phyloP scores from a whole-genome alignment of 2,329 filamentous ascomycete genomes.

The Trichoderma sp. region DNA sequence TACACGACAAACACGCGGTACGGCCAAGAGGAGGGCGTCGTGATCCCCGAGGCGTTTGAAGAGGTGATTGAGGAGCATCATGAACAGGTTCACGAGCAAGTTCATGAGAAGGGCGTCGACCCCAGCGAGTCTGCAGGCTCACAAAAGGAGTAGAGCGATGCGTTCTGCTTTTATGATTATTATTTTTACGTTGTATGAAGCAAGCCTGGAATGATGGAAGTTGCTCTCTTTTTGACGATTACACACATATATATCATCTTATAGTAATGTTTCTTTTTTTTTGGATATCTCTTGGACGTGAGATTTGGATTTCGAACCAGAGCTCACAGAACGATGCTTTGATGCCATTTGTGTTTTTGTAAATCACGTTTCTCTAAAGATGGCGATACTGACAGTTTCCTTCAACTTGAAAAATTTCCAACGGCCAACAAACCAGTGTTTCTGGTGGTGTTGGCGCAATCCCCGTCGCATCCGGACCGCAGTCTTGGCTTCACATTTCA shows the following conservation, averaged over 20 bases:
- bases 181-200: slow-evolving; percentile 8
- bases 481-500: background rate
- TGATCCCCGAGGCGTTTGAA: slow-evolving; percentile 27
- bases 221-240: background rate
- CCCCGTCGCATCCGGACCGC: slow-evolving; percentile 6
- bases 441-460: background rate
- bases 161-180: background rate
- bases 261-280: slow-evolving; percentile 1
- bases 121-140: slow-evolving; percentile 12
- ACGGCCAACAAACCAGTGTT: background rate
- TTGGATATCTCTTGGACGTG: background rate
- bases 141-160: slow-evolving; percentile 6
- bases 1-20: slow-evolving; percentile 24
- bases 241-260: slow-evolving; percentile 1
- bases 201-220: background rate
- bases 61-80: slow-evolving; percentile 2
- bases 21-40: slow-evolving; percentile 24
- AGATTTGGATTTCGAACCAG: background rate
- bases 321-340: background rate
- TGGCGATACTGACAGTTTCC: background rate
- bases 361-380: background rate
- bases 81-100: background rate
- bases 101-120: background rate
- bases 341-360: background rate
- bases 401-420: background rate